phyloP scores from a whole-genome alignment of 2,329 filamentous ascomycete species.

The Diaporthe longicolla region DNA sequence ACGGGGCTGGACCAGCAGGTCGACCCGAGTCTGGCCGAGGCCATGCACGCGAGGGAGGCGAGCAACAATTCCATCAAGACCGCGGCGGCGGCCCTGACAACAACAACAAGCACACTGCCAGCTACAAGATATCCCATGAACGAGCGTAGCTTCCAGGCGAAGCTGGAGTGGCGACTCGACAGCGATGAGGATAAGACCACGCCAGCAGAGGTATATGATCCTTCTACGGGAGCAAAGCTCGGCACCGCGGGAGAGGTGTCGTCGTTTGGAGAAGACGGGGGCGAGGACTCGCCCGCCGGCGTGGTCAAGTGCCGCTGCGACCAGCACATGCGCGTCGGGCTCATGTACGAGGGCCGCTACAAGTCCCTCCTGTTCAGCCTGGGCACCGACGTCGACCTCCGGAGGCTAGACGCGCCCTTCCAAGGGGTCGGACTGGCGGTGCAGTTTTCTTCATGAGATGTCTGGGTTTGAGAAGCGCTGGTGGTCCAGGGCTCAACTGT shows the following conservation, averaged over 20 bases:
- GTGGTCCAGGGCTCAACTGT: background rate
- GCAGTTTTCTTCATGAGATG: slow-evolving; percentile 81
- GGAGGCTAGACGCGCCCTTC: slow-evolving; percentile 81
- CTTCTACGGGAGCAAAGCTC: slow-evolving; percentile 38
- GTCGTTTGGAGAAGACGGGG: slow-evolving; percentile 30
- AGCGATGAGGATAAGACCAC: slow-evolving; percentile 44
- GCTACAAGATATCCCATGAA: background rate
- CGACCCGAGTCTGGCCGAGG: slow-evolving; percentile 12
- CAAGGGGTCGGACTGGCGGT: slow-evolving; percentile 83
- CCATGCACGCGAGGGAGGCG: slow-evolving; percentile 4
- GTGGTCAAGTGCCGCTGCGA: slow-evolving; percentile 92
- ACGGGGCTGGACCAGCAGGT: background rate
- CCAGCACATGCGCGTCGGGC: slow-evolving; percentile 86
- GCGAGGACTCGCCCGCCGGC: slow-evolving; percentile 59
- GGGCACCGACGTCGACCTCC: slow-evolving; percentile 87
- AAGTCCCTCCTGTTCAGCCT: slow-evolving; percentile 95
- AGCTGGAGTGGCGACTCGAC: slow-evolving; percentile 65
- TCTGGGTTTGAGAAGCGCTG: too few relatives aligned
- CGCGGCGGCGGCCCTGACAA: background rate
- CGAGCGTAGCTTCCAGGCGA: slow-evolving; percentile 62
- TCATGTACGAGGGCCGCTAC: slow-evolving; percentile 93
- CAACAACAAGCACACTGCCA: background rate
- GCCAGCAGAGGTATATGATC: slow-evolving; percentile 50
- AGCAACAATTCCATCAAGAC: slow-evolving; percentile 13
- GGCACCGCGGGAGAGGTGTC: background rate